phyloP scores from a whole-genome alignment of 2,329 filamentous ascomycete species.

The Conoideocrella luteorostrata region DNA sequence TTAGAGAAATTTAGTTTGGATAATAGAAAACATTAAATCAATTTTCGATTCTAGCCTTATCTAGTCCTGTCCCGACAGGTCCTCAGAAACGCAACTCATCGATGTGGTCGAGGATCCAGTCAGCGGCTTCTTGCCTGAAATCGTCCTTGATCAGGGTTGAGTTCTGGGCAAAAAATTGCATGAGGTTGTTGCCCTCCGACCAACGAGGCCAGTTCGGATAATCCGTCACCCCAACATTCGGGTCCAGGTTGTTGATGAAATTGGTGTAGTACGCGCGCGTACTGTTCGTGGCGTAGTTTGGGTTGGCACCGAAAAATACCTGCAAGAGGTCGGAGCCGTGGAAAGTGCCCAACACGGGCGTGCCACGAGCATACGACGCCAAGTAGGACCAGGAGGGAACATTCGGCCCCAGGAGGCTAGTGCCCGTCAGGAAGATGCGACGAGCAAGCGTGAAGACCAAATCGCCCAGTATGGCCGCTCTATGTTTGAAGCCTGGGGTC shows the following conservation, averaged over 20 bases:
- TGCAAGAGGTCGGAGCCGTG: slow-evolving; percentile 65
- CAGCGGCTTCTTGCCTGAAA: no score
- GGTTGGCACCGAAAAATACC: slow-evolving; percentile 58
- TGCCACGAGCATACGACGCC: slow-evolving; percentile 63
- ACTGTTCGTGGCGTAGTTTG: slow-evolving; percentile 53
- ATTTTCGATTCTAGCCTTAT: no score
- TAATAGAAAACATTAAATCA: no score
- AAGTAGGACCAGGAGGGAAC: slow-evolving; percentile 72
- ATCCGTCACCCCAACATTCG: slow-evolving; percentile 48
- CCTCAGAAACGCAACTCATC: no score
- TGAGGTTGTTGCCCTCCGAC: slow-evolving; percentile 27
- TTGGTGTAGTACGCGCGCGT: slow-evolving; percentile 66
- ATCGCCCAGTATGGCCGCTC: slow-evolving; percentile 70
- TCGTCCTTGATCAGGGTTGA: no score
- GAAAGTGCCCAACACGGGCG: slow-evolving; percentile 68
- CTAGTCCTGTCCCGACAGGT: no score
- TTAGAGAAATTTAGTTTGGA: no score
- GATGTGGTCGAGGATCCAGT: no score
- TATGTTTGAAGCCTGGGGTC: slow-evolving; percentile 71
- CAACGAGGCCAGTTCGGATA: slow-evolving; percentile 37
- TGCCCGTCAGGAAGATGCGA: slow-evolving; percentile 51
- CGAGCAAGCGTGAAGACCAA: slow-evolving; percentile 66
- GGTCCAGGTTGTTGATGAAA: slow-evolving; percentile 65
- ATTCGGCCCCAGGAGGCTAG: slow-evolving; percentile 39
- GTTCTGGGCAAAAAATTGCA: no score